These are phyloP conservation scores for Termitomyces eurrhizus DNA, from an alignment of 768 basidiomycete species.

Conservation along the genomic window DNA sequence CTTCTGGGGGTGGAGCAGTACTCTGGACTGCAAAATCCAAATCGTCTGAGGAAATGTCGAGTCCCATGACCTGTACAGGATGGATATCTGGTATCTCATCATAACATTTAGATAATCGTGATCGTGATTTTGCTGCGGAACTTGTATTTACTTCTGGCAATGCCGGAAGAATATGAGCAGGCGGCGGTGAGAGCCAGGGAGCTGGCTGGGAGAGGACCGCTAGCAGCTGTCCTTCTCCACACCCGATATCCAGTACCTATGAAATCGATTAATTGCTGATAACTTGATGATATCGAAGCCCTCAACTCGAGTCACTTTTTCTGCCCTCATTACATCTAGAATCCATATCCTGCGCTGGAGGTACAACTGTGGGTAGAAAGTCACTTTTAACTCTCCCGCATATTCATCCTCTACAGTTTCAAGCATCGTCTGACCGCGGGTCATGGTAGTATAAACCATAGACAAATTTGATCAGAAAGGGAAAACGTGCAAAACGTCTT, in stretches of 20 bases:
- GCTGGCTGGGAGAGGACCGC: slow-evolving; percentile 69
- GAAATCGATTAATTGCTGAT: background rate
- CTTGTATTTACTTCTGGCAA: slow-evolving; percentile 13
- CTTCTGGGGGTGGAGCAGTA: slow-evolving; percentile 36
- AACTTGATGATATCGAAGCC: slow-evolving; percentile 2
- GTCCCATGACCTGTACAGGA: slow-evolving; percentile 52
- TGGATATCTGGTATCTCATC: slow-evolving; percentile 58
- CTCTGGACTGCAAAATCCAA: slow-evolving; percentile 51
- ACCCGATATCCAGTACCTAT: slow-evolving; percentile 80
- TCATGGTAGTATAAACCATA: background rate
- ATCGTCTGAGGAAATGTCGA: slow-evolving; percentile 57
- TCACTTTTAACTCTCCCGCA: slow-evolving; percentile 45
- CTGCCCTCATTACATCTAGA: slow-evolving; percentile 55
- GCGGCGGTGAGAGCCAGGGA: slow-evolving; percentile 55
- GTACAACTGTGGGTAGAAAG: slow-evolving; percentile 64
- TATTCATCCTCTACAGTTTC: slow-evolving; percentile 10
- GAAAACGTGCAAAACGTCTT: background rate
- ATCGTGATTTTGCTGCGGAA: slow-evolving; percentile 15
- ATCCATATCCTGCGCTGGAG: slow-evolving; percentile 73
- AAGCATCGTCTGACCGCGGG: background rate
- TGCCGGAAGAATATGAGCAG: slow-evolving; percentile 24
- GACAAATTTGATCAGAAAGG: background rate
- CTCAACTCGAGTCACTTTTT: slow-evolving; percentile 53
- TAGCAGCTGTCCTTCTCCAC: slow-evolving; percentile 78
- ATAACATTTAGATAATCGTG: slow-evolving; percentile 30